Evolutionary conservation across 306 rosid species (phyloP).

Genomic region (Castanospermum australe): DNA sequence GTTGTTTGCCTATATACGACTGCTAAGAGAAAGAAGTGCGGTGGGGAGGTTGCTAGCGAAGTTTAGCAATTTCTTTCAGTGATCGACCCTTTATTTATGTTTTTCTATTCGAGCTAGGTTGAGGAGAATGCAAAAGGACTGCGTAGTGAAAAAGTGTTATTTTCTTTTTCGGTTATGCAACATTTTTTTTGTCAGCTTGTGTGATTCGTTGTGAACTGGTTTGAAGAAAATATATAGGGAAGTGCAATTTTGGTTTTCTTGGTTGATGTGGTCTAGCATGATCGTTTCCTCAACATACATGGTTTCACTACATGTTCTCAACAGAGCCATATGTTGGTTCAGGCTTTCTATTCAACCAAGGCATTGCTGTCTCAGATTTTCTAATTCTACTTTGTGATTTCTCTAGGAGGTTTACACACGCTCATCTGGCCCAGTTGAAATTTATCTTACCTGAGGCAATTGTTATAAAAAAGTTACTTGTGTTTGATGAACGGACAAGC

Average conservation of each 20-base stretch:
- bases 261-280: neutral
- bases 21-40: no score
- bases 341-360: neutral
- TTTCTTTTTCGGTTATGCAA: neutral
- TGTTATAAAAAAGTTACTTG: constrained; percentile 45
- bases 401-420: constrained; percentile 73
- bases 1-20: neutral
- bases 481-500: constrained; percentile 54
- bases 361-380: neutral
- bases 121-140: neutral
- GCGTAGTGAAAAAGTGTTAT: neutral
- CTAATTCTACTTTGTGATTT: neutral
- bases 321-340: neutral
- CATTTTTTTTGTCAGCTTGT: neutral
- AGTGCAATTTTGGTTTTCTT: neutral
- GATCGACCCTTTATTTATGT: no score
- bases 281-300: neutral
- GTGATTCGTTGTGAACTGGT: no score
- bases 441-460: constrained; percentile 71
- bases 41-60: no score
- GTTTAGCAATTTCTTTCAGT: no score
- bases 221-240: no score
- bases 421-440: constrained; percentile 79
- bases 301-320: neutral
- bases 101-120: no score